Conservation (phyloP, 371 early-diverging fungal species). For the Phascolomyces articulosus region DNA sequence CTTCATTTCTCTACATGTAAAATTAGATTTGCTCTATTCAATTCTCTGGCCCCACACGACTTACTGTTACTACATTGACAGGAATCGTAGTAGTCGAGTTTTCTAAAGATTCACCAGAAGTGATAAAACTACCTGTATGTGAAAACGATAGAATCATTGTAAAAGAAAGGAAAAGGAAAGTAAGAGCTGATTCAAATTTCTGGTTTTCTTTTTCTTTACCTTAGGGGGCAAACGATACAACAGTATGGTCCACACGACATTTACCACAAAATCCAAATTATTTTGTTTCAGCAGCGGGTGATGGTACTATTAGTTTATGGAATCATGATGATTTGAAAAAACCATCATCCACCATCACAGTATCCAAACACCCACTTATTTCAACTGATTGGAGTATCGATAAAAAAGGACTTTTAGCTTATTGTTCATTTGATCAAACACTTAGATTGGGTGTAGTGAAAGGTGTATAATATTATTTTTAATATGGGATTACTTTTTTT, state of each 20-base stretch:
- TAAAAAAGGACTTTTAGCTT: slow-evolving; percentile 55
- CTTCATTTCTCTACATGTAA: background rate
- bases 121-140: slow-evolving; percentile 26
- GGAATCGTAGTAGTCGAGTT: slow-evolving; percentile 49
- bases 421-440: slow-evolving; percentile 55
- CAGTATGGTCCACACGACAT: slow-evolving; percentile 77
- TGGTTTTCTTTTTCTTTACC: background rate
- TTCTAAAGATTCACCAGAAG: slow-evolving; percentile 6
- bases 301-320: slow-evolving; percentile 63
- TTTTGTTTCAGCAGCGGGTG: slow-evolving; percentile 68
- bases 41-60: slow-evolving; percentile 52
- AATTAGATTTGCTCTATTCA: slow-evolving; percentile 61
- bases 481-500: too few relatives aligned
- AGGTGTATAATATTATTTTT: slow-evolving; percentile 13
- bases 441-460: slow-evolving; percentile 49
- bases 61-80: slow-evolving; percentile 54
- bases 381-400: slow-evolving; percentile 57
- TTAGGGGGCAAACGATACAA: slow-evolving; percentile 57
- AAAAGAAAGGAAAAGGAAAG: background rate
- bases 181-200: too few relatives aligned
- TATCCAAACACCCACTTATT: slow-evolving; percentile 47
- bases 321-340: slow-evolving; percentile 10
- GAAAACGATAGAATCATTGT: slow-evolving; percentile 7
- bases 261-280: slow-evolving; percentile 70
- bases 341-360: slow-evolving; percentile 6